Base-by-base conservation (phyloP, 805 yeast genomes). In the Suhomyces emberorum region DNA sequence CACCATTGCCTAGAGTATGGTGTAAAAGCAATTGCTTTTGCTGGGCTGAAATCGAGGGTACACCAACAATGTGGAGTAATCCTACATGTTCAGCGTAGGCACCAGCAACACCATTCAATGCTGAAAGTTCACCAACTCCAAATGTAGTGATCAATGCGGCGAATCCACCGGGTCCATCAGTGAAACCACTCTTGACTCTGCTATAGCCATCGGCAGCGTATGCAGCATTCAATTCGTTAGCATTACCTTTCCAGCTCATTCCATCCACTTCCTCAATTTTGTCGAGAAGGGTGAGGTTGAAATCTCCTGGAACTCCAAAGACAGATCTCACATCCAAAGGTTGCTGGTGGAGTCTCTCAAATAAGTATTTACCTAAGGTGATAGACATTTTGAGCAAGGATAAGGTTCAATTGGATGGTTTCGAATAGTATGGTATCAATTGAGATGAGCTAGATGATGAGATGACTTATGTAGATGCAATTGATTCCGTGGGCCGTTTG, bases 141-240 rank as follows among this genome's bases (percentile, higher is more conserved):
- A 46, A 46, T 10, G 48, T 46, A 8, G 49, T 46, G 17, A 46
- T 41, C 39, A 46, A 24, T 20, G 47, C 38, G 1, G 36, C 39
- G 16, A 45, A 37, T 12, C 45, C 45, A 8, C 37, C 37, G 4
- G 31, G 37, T 10, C 37, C 32, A 10, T 34, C 32, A 11, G 12
- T 15, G 15, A 26, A 27, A 4, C 37, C 32, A 20, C 43, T 17
- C 64, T 83, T 85, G 52, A 86, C 71, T 60, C 95, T 70, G 36
- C 91, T 80, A 68, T 86, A 86, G 46, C 95, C 95, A 62, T 86
- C 95, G 30, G 93, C 88, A 35, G 95, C 84, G 51, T 83, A 83
- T 28, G 93, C 85, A 30, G 95, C 93, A 61, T 87, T 87, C 67
- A 86, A 74, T 69, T 86, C 95, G 65, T 87, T 86, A 58, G 93